Percentiles rank a stretch among this genome's conserved stretches.
Evolutionary conservation across 2,329 filamentous ascomycete genomes (phyloP).

Genomic region (Talaromyces sp.): DNA sequence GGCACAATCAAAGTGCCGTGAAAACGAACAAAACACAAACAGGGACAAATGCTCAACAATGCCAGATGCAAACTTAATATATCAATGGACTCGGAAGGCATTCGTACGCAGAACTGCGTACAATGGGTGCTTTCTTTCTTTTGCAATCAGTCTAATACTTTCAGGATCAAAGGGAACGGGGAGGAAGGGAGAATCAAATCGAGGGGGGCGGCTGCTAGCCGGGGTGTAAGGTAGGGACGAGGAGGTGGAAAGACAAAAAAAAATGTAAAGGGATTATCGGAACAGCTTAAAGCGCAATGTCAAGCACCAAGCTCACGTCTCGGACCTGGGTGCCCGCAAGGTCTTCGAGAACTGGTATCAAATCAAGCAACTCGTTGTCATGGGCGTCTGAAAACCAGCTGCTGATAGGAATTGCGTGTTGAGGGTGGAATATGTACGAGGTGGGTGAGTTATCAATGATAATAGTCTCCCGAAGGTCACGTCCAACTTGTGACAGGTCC

Average conservation of each 20-base stretch:
- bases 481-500: slow-evolving; percentile 93
- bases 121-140: slow-evolving; percentile 1
- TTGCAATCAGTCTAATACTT: slow-evolving; percentile 9
- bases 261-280: background rate
- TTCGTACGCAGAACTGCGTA: slow-evolving; percentile 4
- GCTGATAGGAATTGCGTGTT: slow-evolving; percentile 97
- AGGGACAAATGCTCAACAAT: slow-evolving; percentile 11
- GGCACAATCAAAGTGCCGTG: slow-evolving; percentile 4
- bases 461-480: slow-evolving; percentile 93
- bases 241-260: background rate
- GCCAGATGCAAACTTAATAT: slow-evolving; percentile 7
- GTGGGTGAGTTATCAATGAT: slow-evolving; percentile 99
- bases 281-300: slow-evolving; percentile 63
- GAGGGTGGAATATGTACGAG: slow-evolving; percentile 98
- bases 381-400: slow-evolving; percentile 99
- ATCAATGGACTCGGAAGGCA: slow-evolving; percentile 5
- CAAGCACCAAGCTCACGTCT: slow-evolving; percentile 95
- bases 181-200: background rate
- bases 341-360: slow-evolving; percentile 97
- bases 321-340: slow-evolving; percentile 80
- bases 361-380: slow-evolving; percentile 94
- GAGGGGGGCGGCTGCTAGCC: background rate
- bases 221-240: background rate
- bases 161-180: slow-evolving; percentile 6
- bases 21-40: background rate